These are phyloP conservation scores for Penicillium lagena DNA, from an alignment of 495 filamentous ascomycete species.

Conservation along the genomic window DNA sequence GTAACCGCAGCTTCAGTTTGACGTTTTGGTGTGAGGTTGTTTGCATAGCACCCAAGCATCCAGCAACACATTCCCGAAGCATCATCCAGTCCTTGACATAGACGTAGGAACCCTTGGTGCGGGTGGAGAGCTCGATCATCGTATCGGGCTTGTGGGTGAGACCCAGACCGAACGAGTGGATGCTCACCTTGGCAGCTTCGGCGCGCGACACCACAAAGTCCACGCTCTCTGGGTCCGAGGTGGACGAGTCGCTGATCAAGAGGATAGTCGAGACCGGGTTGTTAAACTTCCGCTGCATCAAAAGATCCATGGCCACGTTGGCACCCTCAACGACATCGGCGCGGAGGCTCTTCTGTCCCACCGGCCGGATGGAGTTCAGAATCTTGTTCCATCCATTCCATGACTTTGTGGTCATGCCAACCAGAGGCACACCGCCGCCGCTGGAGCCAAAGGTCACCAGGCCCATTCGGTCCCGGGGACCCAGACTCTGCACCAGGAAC, in stretches of 20 bases:
- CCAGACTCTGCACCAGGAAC: conserved; percentile 89
- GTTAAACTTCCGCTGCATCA: conserved; percentile 95
- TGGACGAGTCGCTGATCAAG: conserved; percentile 98
- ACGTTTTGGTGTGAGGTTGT: conserved; percentile 98
- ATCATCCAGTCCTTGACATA: conserved; percentile 99
- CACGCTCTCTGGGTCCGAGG: conserved; percentile 89
- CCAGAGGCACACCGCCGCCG: conserved; percentile 85
- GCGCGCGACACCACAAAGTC: conserved; percentile 98
- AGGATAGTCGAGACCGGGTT: conserved; percentile 96
- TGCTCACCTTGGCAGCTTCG: conserved; percentile 94
- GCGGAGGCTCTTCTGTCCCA: conserved; percentile 92
- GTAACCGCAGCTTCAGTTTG: conserved; percentile 89
- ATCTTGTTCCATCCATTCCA: conserved; percentile 92
- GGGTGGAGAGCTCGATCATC: conserved; percentile 93
- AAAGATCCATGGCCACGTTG: conserved; percentile 96
- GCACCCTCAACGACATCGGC: conserved; percentile 97
- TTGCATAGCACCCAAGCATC: conserved; percentile 90
- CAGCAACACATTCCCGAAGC: conserved; percentile 93
- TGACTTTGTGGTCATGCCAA: conserved; percentile 94
- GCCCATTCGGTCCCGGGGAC: conserved; percentile 92
- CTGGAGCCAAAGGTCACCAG: conserved; percentile 96
- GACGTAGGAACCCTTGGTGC: conserved; percentile 94
- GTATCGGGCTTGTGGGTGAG: conserved; percentile 98
- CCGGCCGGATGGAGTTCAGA: conserved; percentile 80
- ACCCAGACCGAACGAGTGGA: conserved; percentile 94